Percentiles rank a stretch among this genome's conserved stretches.
These are phyloP conservation scores for Candida dajiaensis DNA, from an alignment of 805 yeast genomes.

Conservation along the genomic window DNA sequence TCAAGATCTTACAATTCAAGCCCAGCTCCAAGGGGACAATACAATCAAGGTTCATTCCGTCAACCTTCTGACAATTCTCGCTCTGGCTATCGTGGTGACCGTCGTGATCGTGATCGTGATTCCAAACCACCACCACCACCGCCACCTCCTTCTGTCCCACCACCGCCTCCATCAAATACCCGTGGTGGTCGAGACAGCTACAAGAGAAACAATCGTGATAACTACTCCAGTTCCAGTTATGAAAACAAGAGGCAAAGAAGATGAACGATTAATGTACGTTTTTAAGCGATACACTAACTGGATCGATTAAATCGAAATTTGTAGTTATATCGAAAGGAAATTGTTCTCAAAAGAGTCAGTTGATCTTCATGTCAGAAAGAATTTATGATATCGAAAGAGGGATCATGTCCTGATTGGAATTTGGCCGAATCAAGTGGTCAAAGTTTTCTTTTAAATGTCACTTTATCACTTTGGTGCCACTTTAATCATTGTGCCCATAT, in stretches of 20 bases:
- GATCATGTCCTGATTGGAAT: too few species aligned
- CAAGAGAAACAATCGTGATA: conserved; percentile 4
- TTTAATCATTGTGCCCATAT: too few species aligned
- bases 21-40: neutral
- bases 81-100: neutral
- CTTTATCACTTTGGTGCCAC: too few species aligned
- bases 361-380: too few species aligned
- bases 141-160: conserved; percentile 13
- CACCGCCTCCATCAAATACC: neutral
- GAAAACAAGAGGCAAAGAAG: conserved; percentile 10
- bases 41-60: conserved; percentile 4
- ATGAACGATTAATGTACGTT: neutral
- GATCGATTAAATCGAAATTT: too few species aligned
- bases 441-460: too few species aligned
- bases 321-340: too few species aligned
- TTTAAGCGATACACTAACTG: too few species aligned
- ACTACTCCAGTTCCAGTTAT: neutral
- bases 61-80: neutral
- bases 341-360: too few species aligned
- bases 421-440: too few species aligned
- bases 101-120: neutral
- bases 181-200: neutral
- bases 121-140: conserved; percentile 9
- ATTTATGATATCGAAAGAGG: too few species aligned
- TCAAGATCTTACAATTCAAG: neutral